Percentiles rank a stretch among this genome's conserved stretches.
phyloP scores from a whole-genome alignment of 495 filamentous ascomycete species.

The Xylaria flabelliformis region DNA sequence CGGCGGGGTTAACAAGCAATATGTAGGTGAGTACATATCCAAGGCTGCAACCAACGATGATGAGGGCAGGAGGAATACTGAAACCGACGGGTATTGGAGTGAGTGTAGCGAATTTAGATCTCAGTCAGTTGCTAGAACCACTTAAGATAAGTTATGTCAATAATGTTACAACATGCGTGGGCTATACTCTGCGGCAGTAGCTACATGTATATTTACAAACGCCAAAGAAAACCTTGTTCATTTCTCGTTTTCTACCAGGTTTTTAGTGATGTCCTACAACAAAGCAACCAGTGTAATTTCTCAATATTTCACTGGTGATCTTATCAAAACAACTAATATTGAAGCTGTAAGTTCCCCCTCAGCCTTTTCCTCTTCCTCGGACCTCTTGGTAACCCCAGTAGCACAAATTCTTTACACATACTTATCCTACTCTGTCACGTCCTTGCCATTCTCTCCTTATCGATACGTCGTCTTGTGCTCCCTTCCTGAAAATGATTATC shows the following conservation, averaged over 20 bases:
- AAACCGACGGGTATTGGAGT: not conserved
- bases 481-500: not conserved
- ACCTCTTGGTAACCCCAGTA: not conserved
- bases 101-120: not conserved
- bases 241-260: not conserved
- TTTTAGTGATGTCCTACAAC: not conserved
- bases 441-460: not conserved
- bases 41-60: not conserved
- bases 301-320: not conserved
- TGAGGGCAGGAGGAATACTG: not conserved
- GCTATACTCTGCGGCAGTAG: not conserved
- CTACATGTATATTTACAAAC: not conserved
- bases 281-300: not conserved
- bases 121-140: not conserved
- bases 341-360: not conserved
- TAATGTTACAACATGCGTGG: not conserved
- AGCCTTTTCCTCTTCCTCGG: not conserved
- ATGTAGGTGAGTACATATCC: not conserved
- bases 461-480: not conserved
- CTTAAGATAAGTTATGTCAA: not conserved
- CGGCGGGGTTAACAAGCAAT: not conserved
- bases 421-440: not conserved
- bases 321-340: not conserved
- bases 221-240: not conserved
- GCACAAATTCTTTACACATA: not conserved